A percentile compares a stretch with the other conserved stretches of the same genome.
Evolutionary conservation across 805 yeast genomes (phyloP).

Genomic region (Diddensiella caesifluorescens): DNA sequence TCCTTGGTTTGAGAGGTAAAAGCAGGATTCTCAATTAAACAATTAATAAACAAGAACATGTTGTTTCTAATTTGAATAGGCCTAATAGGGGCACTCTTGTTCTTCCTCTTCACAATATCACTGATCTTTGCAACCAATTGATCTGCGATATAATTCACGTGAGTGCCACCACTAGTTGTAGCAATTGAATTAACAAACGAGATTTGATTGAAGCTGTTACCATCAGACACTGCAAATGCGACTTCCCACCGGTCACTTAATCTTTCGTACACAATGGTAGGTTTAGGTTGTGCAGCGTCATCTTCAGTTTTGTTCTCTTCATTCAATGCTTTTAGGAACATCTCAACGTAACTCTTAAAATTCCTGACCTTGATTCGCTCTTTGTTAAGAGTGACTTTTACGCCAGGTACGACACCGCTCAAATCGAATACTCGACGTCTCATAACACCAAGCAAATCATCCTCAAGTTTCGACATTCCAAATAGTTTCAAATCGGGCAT

Average conservation of each 20-base stretch:
- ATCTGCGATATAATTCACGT: conserved; percentile 79
- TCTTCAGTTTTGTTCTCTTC: conserved; percentile 41
- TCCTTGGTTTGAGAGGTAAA: conserved; percentile 97
- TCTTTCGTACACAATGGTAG: conserved; percentile 70
- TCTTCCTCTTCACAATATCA: conserved; percentile 68
- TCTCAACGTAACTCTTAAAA: conserved; percentile 83
- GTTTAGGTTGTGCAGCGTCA: conserved; percentile 33
- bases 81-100: conserved; percentile 60
- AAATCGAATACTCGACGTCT: conserved; percentile 92
- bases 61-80: conserved; percentile 86
- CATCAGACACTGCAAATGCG: conserved; percentile 91
- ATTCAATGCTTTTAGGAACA: conserved; percentile 74
- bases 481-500: conserved; percentile 82
- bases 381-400: conserved; percentile 74
- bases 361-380: conserved; percentile 60
- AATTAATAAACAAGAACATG: conserved; percentile 85
- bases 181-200: conserved; percentile 98
- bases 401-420: conserved; percentile 86
- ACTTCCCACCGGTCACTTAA: conserved; percentile 91
- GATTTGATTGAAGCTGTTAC: conserved; percentile 75
- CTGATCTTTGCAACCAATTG: conserved; percentile 73
- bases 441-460: conserved; percentile 75
- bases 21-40: conserved; percentile 93
- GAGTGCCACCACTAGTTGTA: conserved; percentile 95
- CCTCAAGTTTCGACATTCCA: conserved; percentile 78